Conservation (phyloP, 2,329 filamentous ascomycete species). For the Aspergillus vadensis region DNA sequence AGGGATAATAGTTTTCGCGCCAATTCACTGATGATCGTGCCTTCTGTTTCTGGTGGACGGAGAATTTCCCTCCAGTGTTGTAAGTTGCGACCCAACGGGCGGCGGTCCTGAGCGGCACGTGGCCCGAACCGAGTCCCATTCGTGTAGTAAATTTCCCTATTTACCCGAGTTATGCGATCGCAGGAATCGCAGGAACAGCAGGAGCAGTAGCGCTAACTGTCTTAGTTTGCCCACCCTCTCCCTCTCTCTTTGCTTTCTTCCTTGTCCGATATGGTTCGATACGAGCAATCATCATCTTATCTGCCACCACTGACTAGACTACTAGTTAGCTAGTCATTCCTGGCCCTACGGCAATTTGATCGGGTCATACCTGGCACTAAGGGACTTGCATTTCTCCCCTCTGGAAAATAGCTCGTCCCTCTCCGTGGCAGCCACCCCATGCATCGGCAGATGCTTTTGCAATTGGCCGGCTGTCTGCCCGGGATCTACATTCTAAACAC, state of each 20-base stretch:
- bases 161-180: conserved; percentile 9
- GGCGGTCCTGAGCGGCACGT: conserved; percentile 1
- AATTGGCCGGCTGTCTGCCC: neutral
- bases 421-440: neutral
- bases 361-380: too few relatives aligned
- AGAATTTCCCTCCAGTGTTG: neutral
- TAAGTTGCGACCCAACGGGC: neutral
- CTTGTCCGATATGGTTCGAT: neutral
- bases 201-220: too few relatives aligned
- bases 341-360: neutral
- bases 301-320: neutral
- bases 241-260: neutral
- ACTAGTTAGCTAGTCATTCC: too few relatives aligned
- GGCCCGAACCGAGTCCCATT: neutral
- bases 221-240: too few relatives aligned
- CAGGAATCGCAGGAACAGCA: too few relatives aligned
- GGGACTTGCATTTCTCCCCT: neutral
- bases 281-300: neutral
- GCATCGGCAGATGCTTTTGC: neutral
- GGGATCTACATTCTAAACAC: neutral
- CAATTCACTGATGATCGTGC: neutral
- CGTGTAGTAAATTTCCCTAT: neutral
- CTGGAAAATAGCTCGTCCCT: conserved; percentile 1
- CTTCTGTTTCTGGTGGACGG: neutral
- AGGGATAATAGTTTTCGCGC: neutral